Percentiles rank a stretch among this genome's conserved stretches.
Conservation (phyloP, 2,329 filamentous ascomycete species). For the Aspergillus calidoustus region DNA sequence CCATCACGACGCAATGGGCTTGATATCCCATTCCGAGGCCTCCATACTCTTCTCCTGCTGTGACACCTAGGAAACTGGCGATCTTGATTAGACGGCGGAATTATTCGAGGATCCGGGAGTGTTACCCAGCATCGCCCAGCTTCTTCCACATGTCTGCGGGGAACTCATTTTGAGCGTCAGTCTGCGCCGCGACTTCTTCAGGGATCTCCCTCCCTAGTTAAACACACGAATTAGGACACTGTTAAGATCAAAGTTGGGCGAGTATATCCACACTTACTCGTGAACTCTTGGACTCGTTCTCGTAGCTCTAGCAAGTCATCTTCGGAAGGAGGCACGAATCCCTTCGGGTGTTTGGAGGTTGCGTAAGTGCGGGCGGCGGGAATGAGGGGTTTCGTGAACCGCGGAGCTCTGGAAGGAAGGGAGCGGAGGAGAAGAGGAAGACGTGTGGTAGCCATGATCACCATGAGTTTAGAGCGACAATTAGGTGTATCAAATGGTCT, state of each 20-base stretch:
- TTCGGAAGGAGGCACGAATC: conserved; percentile 68
- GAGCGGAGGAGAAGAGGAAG: conserved; percentile 41
- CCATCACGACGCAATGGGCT: conserved; percentile 93
- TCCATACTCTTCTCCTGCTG: conserved; percentile 88
- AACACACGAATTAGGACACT: not conserved
- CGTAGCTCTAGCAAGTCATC: conserved; percentile 80
- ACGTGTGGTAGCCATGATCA: conserved; percentile 38
- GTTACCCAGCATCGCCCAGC: conserved; percentile 77
- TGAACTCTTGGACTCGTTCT: conserved; percentile 86
- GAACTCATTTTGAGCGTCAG: conserved; percentile 87
- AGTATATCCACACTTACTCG: conserved; percentile 49
- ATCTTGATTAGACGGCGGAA: conserved; percentile 5
- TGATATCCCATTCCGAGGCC: conserved; percentile 93
- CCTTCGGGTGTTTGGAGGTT: conserved; percentile 66
- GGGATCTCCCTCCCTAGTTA: conserved; percentile 75
- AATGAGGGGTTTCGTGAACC: conserved; percentile 34
- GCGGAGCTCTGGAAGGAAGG: conserved; percentile 34
- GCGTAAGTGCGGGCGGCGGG: conserved; percentile 57
- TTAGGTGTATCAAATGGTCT: not conserved
- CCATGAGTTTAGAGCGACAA: not conserved
- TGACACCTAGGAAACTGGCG: conserved; percentile 79
- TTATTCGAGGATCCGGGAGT: rapidly evolving
- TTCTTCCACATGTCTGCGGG: conserved; percentile 92
- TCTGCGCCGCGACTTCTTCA: conserved; percentile 77
- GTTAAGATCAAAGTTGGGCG: not conserved